phyloP scores from a whole-genome alignment of 805 yeast species.

The Yarrowia phangngaensis region DNA sequence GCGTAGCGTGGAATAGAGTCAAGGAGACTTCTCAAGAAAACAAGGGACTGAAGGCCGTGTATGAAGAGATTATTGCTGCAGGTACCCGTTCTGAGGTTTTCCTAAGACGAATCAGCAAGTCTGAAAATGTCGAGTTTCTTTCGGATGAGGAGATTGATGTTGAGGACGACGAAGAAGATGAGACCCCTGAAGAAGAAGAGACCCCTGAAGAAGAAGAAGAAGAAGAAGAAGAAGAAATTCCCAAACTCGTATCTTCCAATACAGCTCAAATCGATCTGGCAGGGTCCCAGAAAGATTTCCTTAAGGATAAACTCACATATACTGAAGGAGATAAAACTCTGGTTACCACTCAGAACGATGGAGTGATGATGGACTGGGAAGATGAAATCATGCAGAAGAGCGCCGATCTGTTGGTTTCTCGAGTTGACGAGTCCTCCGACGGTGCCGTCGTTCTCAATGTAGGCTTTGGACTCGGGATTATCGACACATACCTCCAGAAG shows the following conservation, averaged over 20 bases:
- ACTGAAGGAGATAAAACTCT: conserved; percentile 52
- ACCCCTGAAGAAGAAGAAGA: conserved; percentile 32
- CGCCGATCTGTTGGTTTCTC: conserved; percentile 56
- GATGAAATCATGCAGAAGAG: conserved; percentile 74
- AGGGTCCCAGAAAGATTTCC: conserved; percentile 54
- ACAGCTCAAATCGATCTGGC: conserved; percentile 33
- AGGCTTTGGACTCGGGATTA: conserved; percentile 97
- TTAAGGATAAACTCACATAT: conserved; percentile 64
- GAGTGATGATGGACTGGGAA: conserved; percentile 99
- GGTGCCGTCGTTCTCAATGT: conserved; percentile 60
- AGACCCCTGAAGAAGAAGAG: conserved; percentile 11
- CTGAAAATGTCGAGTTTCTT: conserved; percentile 36
- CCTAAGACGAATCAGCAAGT: conserved; percentile 63
- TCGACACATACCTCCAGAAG: conserved; percentile 70
- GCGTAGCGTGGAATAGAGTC: conserved; percentile 47
- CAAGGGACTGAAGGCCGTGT: conserved; percentile 48
- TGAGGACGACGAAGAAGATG: conserved; percentile 30
- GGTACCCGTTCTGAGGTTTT: conserved; percentile 88
- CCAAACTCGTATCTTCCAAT: conserved; percentile 25
- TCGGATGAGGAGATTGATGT: conserved; percentile 32
- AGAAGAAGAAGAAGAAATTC: conserved; percentile 32
- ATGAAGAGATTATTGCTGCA: conserved; percentile 60
- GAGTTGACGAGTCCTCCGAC: conserved; percentile 41
- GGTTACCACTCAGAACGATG: conserved; percentile 74
- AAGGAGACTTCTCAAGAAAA: conserved; percentile 43